phyloP scores from a whole-genome alignment of 148 eudicot genomes.

The Chenopodium quinoa region DNA sequence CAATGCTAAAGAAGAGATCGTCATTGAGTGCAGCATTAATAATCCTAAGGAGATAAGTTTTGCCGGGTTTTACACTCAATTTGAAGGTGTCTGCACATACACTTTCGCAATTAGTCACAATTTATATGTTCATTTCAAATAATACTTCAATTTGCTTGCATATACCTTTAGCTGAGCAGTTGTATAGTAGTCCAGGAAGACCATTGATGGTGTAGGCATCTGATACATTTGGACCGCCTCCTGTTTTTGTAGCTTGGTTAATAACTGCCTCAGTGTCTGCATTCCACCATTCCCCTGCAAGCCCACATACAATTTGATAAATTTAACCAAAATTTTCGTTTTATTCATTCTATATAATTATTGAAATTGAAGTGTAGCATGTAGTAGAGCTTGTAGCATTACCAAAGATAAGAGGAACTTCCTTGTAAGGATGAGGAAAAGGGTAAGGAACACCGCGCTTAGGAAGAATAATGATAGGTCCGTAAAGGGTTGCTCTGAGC shows the following conservation, averaged over 20 bases:
- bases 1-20: slow-evolving; percentile 51
- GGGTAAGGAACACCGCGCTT: slow-evolving; percentile 47
- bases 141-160: neutral
- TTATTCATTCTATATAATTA: neutral
- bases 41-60: slow-evolving; percentile 43
- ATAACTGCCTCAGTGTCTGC: slow-evolving; percentile 47
- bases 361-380: neutral
- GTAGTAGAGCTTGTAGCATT: neutral
- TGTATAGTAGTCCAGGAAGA: slow-evolving; percentile 56
- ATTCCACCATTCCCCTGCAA: slow-evolving; percentile 60
- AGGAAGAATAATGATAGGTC: slow-evolving; percentile 50
- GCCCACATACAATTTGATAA: neutral
- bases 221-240: slow-evolving; percentile 52
- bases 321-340: too few relatives aligned
- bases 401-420: slow-evolving; percentile 48
- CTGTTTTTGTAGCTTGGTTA: slow-evolving; percentile 44
- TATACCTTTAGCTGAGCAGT: slow-evolving; percentile 45
- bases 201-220: slow-evolving; percentile 61
- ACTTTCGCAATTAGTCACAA: neutral
- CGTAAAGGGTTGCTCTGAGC: slow-evolving; percentile 55
- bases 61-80: slow-evolving; percentile 45
- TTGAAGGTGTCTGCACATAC: slow-evolving; percentile 40
- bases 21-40: slow-evolving; percentile 62
- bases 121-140: neutral
- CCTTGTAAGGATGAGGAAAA: slow-evolving; percentile 43